Percentiles rank a stretch among this genome's conserved stretches.
phyloP scores from a whole-genome alignment of 2,329 filamentous ascomycete species.

The Monosporascus sp. region DNA sequence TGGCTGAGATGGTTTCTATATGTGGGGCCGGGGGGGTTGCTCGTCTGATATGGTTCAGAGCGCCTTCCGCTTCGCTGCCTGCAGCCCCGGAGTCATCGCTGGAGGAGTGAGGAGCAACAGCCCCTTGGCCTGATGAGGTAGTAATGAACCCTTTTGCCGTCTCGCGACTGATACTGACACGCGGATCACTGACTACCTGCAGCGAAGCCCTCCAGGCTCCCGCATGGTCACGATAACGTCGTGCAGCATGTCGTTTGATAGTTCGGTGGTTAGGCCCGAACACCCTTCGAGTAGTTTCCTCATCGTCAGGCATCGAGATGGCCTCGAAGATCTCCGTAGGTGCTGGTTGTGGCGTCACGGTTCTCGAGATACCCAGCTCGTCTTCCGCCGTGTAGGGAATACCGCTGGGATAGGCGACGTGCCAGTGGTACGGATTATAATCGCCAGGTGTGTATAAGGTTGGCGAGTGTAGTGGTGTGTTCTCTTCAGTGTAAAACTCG shows the following conservation, averaged over 20 bases:
- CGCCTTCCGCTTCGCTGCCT: conserved; percentile 36
- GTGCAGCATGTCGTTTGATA: conserved; percentile 31
- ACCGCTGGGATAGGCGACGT: conserved; percentile 29
- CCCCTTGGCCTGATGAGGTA: conserved; percentile 9
- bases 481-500: conserved; percentile 21
- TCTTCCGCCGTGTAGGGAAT: conserved; percentile 16
- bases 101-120: conserved; percentile 16
- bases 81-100: conserved; percentile 26
- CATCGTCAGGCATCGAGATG: conserved; percentile 24
- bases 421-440: conserved; percentile 33
- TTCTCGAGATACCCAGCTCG: conserved; percentile 22
- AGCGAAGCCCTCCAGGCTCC: conserved; percentile 39
- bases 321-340: conserved; percentile 27
- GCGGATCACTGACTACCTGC: conserved; percentile 32
- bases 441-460: conserved; percentile 18
- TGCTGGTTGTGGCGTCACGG: conserved; percentile 21
- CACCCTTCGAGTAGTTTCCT: conserved; percentile 19
- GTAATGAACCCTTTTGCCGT: conserved; percentile 31
- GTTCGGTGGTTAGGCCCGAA: conserved; percentile 34
- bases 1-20: conserved; percentile 22
- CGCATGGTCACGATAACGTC: conserved; percentile 38
- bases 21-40: conserved; percentile 28
- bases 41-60: conserved; percentile 37
- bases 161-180: conserved; percentile 37
- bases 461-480: conserved; percentile 26